Evolutionary conservation across 2,329 filamentous ascomycete species (phyloP), one percentile per base, ranked within the genome.

Genomic region (Alternaria gansuensis): DNA sequence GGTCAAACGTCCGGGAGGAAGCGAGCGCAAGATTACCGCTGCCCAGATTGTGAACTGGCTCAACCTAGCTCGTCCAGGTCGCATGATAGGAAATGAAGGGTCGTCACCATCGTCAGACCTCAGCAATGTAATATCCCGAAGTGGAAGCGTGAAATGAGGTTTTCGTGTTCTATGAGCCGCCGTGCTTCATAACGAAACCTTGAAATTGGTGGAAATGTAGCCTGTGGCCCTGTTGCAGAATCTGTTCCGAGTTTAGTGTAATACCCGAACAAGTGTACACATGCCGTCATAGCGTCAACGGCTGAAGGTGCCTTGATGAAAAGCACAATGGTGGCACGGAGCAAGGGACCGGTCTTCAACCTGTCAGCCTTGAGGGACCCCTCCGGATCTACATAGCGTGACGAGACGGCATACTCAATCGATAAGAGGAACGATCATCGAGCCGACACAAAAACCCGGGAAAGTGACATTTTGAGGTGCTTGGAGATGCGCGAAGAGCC

Each of bases 61-160:
- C 64, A 63, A 71, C 68, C 46, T 64, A 69, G 67, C 65, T 48
- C 51, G 64, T 65, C 45, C 53, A 66, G 53, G 58, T 68, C 53
- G 68, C 66, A 72, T 68, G 65, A 73, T 67, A 66, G 70, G 75
- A 77, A 77, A 77, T 77, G 75, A 77, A 77, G 75, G 74, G 73
- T 68, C 61, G 64, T 67, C 64, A 46, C 69, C 60, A 63, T 70
- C 60, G 67, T 72, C 69, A 72, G 68, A 70, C 69, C 61, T 73
- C 65, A 66, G 68, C 68, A 62, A 69, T 65, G 65, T 58, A 62
- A 66, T 68, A 59, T 54, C 73, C 73, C 64, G 66, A 74, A 73
- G 64, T 59, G 70, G 74, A 63, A 49, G 54, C 51, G 63, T 60
- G 62, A 75, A 72, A 77, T 75, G 72, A 75, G 65, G 62, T 59